Conservation (phyloP, 2,329 filamentous ascomycete species). For the Penicillium sp. region DNA sequence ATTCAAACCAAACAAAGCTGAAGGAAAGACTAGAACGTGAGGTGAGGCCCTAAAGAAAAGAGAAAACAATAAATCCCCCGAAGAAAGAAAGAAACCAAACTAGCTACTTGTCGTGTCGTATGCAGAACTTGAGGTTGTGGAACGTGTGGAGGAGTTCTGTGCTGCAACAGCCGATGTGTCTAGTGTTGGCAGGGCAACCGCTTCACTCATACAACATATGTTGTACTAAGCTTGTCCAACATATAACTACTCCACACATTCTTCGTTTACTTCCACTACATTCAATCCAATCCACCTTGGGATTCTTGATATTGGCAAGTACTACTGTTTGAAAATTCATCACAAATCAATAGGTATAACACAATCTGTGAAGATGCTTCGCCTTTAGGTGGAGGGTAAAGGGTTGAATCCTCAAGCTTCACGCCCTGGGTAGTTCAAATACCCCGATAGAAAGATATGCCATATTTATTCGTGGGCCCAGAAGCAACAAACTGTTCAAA, state of each 20-base stretch:
- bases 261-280: neutral
- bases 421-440: neutral
- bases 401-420: neutral
- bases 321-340: too few species aligned
- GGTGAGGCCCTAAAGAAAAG: constrained; percentile 10
- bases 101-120: constrained; percentile 21
- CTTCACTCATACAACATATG: neutral
- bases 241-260: neutral
- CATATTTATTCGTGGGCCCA: neutral
- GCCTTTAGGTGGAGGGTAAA: too few species aligned
- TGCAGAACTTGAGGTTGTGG: constrained; percentile 16
- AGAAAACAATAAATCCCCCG: constrained; percentile 15
- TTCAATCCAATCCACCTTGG: too few species aligned
- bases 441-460: neutral
- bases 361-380: neutral
- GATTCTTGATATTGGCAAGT: too few species aligned
- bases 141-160: constrained; percentile 20
- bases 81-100: constrained; percentile 14
- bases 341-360: too few species aligned
- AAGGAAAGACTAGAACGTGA: constrained; percentile 7
- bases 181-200: constrained; percentile 26
- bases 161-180: constrained; percentile 10
- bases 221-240: neutral
- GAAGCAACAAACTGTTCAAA: neutral
- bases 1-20: constrained; percentile 6